Percentiles rank a stretch among this genome's conserved stretches.
Evolutionary conservation across 176 grass and related monocot species (phyloP).

Genomic region (Oryza brachyantha): DNA sequence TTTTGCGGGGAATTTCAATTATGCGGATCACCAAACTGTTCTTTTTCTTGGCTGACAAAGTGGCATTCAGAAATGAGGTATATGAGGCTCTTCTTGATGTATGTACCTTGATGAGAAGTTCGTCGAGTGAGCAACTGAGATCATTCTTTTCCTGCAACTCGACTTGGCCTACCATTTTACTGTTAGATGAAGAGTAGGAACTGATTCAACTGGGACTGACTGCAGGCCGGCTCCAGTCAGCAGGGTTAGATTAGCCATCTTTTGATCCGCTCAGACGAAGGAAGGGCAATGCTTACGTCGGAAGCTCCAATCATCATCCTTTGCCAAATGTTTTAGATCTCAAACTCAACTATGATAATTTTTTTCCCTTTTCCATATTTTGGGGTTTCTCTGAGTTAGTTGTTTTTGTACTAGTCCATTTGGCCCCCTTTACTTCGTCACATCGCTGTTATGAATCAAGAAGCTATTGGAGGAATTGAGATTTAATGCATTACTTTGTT

Average conservation of each 20-base stretch:
- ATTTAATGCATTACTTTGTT: background rate
- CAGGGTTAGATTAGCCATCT: conserved; percentile 25
- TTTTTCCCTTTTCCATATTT: conserved; percentile 8
- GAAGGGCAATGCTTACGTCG: conserved; percentile 1
- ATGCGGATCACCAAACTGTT: background rate
- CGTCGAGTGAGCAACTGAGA: background rate
- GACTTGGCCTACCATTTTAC: background rate
- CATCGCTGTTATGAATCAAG: conserved; percentile 48
- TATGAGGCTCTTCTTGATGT: conserved; percentile 9
- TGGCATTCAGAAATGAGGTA: background rate
- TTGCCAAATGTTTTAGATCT: conserved; percentile 32
- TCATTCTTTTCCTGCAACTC: background rate
- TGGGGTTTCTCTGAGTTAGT: conserved; percentile 22
- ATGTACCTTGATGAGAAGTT: conserved; percentile 10
- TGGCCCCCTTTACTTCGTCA: conserved; percentile 26
- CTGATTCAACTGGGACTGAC: conserved; percentile 20
- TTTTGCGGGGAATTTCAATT: background rate
- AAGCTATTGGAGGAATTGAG: conserved; percentile 33
- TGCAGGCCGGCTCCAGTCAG: conserved; percentile 28
- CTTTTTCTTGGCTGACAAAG: background rate
- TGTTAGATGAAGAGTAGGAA: conserved; percentile 32
- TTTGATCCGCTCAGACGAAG: conserved; percentile 16
- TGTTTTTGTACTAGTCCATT: conserved; percentile 42
- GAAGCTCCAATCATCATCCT: conserved; percentile 2
- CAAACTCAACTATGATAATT: conserved; percentile 29